These are phyloP conservation scores for Arthrobotrys conoides DNA, from an alignment of 2,329 filamentous ascomycete genomes.

Conservation along the genomic window DNA sequence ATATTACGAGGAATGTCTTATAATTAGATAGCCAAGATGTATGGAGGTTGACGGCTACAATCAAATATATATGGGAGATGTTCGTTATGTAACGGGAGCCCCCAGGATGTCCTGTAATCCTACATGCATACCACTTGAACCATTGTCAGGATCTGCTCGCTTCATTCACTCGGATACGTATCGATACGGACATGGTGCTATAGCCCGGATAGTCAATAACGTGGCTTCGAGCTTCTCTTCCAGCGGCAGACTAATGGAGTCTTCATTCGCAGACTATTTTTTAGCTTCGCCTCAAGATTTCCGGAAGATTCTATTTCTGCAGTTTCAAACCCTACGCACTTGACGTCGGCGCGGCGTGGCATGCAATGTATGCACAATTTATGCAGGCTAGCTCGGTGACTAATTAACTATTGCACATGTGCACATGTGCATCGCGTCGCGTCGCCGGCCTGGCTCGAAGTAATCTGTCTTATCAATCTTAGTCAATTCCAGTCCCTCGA, in stretches of 20 bases:
- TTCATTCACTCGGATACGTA: background rate
- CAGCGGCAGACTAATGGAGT: background rate
- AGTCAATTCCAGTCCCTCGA: background rate
- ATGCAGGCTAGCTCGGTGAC: background rate
- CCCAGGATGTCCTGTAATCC: background rate
- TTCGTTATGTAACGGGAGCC: no score
- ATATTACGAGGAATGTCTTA: background rate
- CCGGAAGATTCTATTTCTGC: background rate
- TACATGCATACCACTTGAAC: background rate
- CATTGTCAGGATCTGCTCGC: background rate
- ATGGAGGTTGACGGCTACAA: no score
- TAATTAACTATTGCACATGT: background rate
- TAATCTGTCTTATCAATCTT: background rate
- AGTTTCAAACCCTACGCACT: background rate
- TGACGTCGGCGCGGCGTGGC: background rate
- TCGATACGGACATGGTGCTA: background rate
- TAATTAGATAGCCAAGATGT: no score
- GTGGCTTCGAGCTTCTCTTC: background rate
- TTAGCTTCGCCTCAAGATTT: background rate
- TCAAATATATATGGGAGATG: background rate
- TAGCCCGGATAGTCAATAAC: background rate
- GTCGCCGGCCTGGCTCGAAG: background rate
- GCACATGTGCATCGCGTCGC: background rate
- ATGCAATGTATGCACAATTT: background rate
- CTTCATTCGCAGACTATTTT: conserved; percentile 13